Evolutionary conservation across 805 yeast species (phyloP), one percentile per base, ranked within the genome.

Genomic region (Ogataea haglerorum): DNA sequence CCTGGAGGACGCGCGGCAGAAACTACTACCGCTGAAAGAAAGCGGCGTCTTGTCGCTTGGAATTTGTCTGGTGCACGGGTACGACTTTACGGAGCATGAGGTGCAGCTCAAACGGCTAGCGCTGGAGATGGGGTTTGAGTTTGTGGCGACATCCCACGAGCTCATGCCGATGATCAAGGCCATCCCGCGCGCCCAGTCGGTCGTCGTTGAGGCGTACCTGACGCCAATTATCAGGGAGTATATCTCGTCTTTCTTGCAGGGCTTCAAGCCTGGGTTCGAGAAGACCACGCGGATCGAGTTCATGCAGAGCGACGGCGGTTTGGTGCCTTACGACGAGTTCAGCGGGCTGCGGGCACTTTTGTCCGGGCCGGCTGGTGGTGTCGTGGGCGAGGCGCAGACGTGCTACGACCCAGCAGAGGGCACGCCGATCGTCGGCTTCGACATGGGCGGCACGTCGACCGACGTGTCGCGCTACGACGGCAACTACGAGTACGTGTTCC

Each of bases 401-500:
- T 75, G 79, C 52, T 43, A 38, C 34, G 43, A 43, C 30, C 37
- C 46, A 7, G 30, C 38, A 9, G 43, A 43, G 21, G 37, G 37
- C 19, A 40, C 50, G 27, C 65, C 73, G 3, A 57, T 65, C 34
- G 63, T 67, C 47, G 72, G 72, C 2, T 66, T 63, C 36, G 68
- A 63, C 52, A 62, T 62, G 68, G 68, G 68, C 32, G 68, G 68
- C 31, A 63, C 68, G 21, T 60, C 65, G 3, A 61, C 68, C n/a
- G 67, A 63, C 46, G 54, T 46, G 2, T 76, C 85, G 13, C 67
- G 91, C 40, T 84, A 66, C 29, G 73, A 69, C 38, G 89, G 89
- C 2, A 66, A 71, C 19, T 69, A 75, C 25, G 87, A 82, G 46
- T 86, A 80, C 56, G 80, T 82, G 9, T 82, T 84, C 54, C 90